Percentiles rank a stretch among this genome's conserved stretches.
Evolutionary conservation across 768 basidiomycete genomes (phyloP).

Genomic region (Leccinum obscurum): DNA sequence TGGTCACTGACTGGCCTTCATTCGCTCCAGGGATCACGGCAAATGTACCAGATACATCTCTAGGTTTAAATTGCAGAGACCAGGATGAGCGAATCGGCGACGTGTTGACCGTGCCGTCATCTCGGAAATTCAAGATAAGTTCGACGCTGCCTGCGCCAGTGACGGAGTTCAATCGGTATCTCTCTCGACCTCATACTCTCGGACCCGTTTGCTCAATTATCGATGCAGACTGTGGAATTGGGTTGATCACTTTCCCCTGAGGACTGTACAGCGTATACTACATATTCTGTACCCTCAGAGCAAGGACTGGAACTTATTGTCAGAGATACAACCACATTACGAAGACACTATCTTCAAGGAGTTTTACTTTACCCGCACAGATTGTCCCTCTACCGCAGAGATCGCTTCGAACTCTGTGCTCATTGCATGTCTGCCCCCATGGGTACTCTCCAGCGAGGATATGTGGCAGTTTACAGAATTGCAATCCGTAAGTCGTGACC

Average conservation of each 20-base stretch:
- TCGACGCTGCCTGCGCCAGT: constrained; percentile 30
- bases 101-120: constrained; percentile 33
- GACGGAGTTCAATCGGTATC: constrained; percentile 34
- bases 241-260: constrained; percentile 36
- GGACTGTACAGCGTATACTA: constrained; percentile 37
- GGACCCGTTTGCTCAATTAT: constrained; percentile 1
- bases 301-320: constrained; percentile 43
- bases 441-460: constrained; percentile 55
- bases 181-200: neutral
- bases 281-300: constrained; percentile 47
- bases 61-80: constrained; percentile 25
- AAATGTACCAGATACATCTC: constrained; percentile 31
- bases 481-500: constrained; percentile 22
- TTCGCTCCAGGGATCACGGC: constrained; percentile 24
- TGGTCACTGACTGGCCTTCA: constrained; percentile 4
- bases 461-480: constrained; percentile 52
- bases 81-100: constrained; percentile 31
- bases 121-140: constrained; percentile 29
- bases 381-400: constrained; percentile 22
- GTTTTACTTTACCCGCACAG: constrained; percentile 43
- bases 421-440: constrained; percentile 61
- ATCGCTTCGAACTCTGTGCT: constrained; percentile 41
- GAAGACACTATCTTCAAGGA: constrained; percentile 46
- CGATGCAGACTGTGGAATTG: constrained; percentile 30
- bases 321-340: constrained; percentile 32